These are phyloP conservation scores for Paramyrothecium sp. DNA, from an alignment of 2,329 filamentous ascomycete species.

Conservation along the genomic window DNA sequence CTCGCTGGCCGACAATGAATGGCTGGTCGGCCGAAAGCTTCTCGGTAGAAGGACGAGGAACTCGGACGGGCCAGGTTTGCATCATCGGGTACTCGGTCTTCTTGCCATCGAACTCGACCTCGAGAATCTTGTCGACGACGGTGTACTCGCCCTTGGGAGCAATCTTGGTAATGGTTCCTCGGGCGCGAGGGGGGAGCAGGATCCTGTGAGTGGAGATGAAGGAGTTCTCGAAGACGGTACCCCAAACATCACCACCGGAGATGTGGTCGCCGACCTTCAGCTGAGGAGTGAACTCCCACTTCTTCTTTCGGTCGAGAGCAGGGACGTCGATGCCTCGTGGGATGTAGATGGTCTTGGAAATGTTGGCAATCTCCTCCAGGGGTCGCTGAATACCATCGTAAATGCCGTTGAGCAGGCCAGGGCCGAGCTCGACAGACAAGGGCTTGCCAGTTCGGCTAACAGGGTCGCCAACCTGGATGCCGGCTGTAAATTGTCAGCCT, in stretches of 20 bases:
- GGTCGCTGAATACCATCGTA: constrained; percentile 99
- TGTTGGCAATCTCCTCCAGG: constrained; percentile 76
- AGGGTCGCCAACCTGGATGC: constrained; percentile 93
- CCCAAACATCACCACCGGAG: constrained; percentile 94
- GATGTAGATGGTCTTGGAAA: constrained; percentile 91
- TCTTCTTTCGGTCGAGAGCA: constrained; percentile 84
- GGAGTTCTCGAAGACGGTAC: constrained; percentile 92
- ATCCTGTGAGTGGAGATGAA: constrained; percentile 93
- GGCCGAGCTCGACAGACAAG: constrained; percentile 93
- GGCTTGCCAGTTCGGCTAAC: constrained; percentile 91
- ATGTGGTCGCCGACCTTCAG: constrained; percentile 97
- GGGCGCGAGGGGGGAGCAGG: constrained; percentile 82
- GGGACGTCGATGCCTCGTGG: constrained; percentile 89
- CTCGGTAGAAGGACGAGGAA: constrained; percentile 87
- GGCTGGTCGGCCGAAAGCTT: constrained; percentile 86
- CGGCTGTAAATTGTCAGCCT: constrained; percentile 56
- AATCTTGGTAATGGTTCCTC: constrained; percentile 90
- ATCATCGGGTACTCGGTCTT: constrained; percentile 96
- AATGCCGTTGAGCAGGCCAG: constrained; percentile 97
- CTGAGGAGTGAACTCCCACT: constrained; percentile 92
- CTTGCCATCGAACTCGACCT: constrained; percentile 95
- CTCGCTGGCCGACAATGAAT: constrained; percentile 94
- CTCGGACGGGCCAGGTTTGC: constrained; percentile 98
- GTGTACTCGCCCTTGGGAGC: constrained; percentile 89
- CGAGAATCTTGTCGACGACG: constrained; percentile 88